Evolutionary conservation across 2,329 filamentous ascomycete genomes (phyloP), one percentile per base, ranked within the genome.

Genomic region (Mycogone perniciosa): DNA sequence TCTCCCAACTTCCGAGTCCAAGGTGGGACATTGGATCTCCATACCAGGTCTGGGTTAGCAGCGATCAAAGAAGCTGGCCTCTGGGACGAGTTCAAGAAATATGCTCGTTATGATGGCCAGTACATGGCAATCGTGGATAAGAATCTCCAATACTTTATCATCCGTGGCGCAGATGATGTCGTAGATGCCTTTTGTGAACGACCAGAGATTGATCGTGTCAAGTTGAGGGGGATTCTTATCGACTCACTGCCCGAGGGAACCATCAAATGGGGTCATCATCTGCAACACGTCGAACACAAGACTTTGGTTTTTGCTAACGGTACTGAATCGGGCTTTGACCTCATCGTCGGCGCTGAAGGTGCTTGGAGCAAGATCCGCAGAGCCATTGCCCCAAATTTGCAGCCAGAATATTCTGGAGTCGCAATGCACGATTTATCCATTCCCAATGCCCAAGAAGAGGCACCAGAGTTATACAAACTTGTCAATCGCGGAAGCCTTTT

Each of bases 401-500:
- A 67, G 53, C 77, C 76, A 0, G 54, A 63, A 31, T 81, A 74
- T 56, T 67, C 71, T 1, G 74, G 75, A 26, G 65, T 81, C 13
- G 71, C 64, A 0, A 60, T 67, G 46, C 64, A 75, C 42, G 68
- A 74, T 40, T 56, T 78, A 31, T 64, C 60, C 45, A 68, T 76
- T 48, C 62, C 65, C 6, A 66, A 75, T 27, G 67, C 71, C 0
- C 68, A 71, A 42, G 60, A 61, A 1, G 65, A 62, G 6, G 71
- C 73, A 0, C 74, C 75, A 0, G 69, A 71, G 44, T 60, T 80
- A 0, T 59, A 65, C 53, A 64, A 69, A 46, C 59, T 71, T 6
- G 70, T 79, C 43, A 76, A 78, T 46, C 62, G 71, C 4, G 77
- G 76, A 9, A 74, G 64, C 54, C 29, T 74, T 11, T 79, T 79